Evolutionary conservation across 306 rosid genomes (phyloP), one percentile per base, ranked within the genome.

Genomic region (Castanopsis chinensis): DNA sequence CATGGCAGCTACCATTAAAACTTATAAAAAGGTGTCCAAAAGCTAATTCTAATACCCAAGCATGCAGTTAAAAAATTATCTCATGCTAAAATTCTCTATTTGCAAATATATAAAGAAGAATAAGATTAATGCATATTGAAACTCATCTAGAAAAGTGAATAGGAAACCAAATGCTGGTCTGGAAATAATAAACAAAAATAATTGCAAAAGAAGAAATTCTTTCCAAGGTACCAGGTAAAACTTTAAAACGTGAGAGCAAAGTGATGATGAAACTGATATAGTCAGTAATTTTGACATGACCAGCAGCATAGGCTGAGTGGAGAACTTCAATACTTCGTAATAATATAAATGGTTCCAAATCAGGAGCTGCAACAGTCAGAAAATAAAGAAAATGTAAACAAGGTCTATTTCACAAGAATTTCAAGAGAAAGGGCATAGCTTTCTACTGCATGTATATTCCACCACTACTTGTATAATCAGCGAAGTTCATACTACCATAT

Each of bases 261-360:
- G 96, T 93, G 79, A 88, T 76, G 84, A 81, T 83, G 86, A 91
- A 85, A 81, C 93, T 91, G 79, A 93, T 74, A 81, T 81, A 83
- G 86, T 90, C 92, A 1, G 87, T 88, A 69, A 91, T 80, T 77
- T 78, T 79, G 41, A 93, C 80, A 49, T 76, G 86, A 57, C 97
- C 96, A 28, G 76, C 88, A 72, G 73, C 81, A 80, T 89, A 93
- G 61, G 93, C 84, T 23, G 91, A 90, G 82, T 93, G 82, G 73
- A 95, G 87, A 82, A 91, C 80, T 84, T 93, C 97, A 15, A 93
- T 65, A 19, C 72, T 82, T 37, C 92, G 88, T 74, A 87, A 85
- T 77, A 90, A 73, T 57, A 73, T 69, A 49, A 27, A 23, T 4
- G 90, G 87, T n/a, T 91, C 94, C 80, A 93, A 80, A 85, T 89